Evolutionary conservation across 257 asterid genomes (phyloP), one percentile per base, ranked within the genome.

Genomic region (Petunia axillaris): DNA sequence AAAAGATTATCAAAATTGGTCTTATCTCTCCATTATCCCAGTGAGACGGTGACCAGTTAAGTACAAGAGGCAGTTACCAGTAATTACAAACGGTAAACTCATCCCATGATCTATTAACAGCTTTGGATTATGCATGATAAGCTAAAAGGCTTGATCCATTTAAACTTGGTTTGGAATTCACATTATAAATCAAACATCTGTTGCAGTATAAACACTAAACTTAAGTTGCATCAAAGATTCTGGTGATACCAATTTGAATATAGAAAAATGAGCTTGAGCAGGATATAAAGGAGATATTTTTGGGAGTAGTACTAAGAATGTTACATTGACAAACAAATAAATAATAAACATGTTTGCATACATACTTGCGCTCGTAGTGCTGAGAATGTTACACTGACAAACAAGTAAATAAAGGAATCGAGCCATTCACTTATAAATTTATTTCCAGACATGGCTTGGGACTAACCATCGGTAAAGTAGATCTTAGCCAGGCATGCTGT

Each of bases 401-500:
- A 48, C 46, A 35, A 48, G 77, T 50, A 71, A 71, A 35, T 11
- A 48, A 71, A 5, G 60, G 60, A 48, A 3, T 53, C 59, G 4
- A 46, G 39, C 10, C 77, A 46, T 70, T 46, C 52, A 46, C 25
- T 70, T 40, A 9, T 16, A 25, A 25, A 70, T 46, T 25, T 16
- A 70, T 25, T 46, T 46, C 46, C 41, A 70, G 46, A 70, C 59
- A 46, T 70, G 59, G 44, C 68, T 40, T 54, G 76, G 77, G 78
- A 87, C 83, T 66, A 68, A 87, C 88, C 90, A 82, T 87, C 41
- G 67, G 71, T 62, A 59, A 63, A n/a, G 43, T 59, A 78, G 82
- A 74, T 76, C 76, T 83, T 48, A 87, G 70, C 90, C 90, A 87
- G 35, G 83, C 86, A 63, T 48, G 63, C 73, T 84, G 85, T 77